phyloP scores from a whole-genome alignment of 1,284 basidiomycete species.

The Heterobasidion irregulare region DNA sequence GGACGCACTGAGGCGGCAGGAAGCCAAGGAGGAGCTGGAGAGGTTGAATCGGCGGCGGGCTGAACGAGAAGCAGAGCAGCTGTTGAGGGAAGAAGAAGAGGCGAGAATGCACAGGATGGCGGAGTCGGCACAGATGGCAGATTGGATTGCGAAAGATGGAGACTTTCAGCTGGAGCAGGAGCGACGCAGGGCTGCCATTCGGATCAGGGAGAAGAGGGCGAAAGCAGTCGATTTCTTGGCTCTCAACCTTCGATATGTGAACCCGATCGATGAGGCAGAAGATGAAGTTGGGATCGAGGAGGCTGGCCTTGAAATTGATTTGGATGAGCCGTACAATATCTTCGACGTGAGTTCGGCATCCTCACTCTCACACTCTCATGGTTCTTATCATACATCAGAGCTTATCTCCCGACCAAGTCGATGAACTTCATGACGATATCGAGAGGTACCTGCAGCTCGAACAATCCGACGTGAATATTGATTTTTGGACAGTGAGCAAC shows the following conservation, averaged over 20 bases:
- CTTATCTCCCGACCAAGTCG: slow-evolving; percentile 79
- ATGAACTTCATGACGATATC: slow-evolving; percentile 93
- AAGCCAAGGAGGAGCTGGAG: slow-evolving; percentile 94
- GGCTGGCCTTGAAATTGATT: slow-evolving; percentile 91
- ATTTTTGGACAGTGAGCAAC: slow-evolving; percentile 89
- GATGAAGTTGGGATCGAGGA: slow-evolving; percentile 65
- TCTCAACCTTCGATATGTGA: slow-evolving; percentile 86
- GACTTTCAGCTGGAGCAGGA: slow-evolving; percentile 97
- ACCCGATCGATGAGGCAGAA: slow-evolving; percentile 57
- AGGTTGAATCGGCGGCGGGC: slow-evolving; percentile 85
- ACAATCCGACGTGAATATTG: slow-evolving; percentile 77
- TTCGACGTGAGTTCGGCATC: slow-evolving; percentile 63
- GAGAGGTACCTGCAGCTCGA: slow-evolving; percentile 88
- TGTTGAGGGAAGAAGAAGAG: slow-evolving; percentile 88
- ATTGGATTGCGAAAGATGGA: slow-evolving; percentile 96
- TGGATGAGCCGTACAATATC: slow-evolving; percentile 97
- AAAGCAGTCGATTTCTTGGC: slow-evolving; percentile 94
- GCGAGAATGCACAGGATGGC: slow-evolving; percentile 80
- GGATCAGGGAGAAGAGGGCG: slow-evolving; percentile 91
- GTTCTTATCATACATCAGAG: slow-evolving; percentile 44
- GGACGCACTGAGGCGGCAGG: slow-evolving; percentile 78
- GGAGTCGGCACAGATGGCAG: slow-evolving; percentile 94
- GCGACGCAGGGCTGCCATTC: slow-evolving; percentile 82
- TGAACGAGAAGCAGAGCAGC: slow-evolving; percentile 86
- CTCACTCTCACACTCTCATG: not conserved